Evolutionary conservation across 2,329 filamentous ascomycete genomes (phyloP), one percentile per base, ranked within the genome.

Genomic region (Apiospora phragmitis): DNA sequence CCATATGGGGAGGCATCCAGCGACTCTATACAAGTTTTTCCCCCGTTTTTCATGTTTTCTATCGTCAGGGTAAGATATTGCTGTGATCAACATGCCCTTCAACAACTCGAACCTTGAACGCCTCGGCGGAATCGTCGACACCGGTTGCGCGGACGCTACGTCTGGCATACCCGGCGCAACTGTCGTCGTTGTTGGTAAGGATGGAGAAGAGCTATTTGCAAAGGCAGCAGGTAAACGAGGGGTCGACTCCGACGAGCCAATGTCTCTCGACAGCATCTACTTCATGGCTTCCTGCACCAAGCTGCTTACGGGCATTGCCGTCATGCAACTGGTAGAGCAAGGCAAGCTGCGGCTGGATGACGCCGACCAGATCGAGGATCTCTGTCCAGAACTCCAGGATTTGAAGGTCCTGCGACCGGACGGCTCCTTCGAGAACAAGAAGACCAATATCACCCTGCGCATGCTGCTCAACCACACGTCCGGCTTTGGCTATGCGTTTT

Each of bases 241-340:
- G 0, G 65, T 82, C 6, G 79, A 67, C 0, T 80, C 81, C 2
- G 74, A 81, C 0, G 84, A 89, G 65, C 81, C 85, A 4, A 89
- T 93, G 86, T 85, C 85, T 0, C 79, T 89, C 0, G 89, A 93
- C 49, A 89, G 83, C 11, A 80, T 89, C 0, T 92, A 91, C 76
- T 89, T 85, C 86, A 81, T 90, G 6, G 88, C 88, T 0, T 88
- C 86, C 0, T 88, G 86, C 75, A 89, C 88, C 21, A 90, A 90
- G 78, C 81, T 89, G 81, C 79, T 90, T 16, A 80, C 82, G 0
- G 86, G 82, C 0, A 77, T 89, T 18, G 86, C 87, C 0, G 84
- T 81, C 65, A 88, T 90, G 86, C 88, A 90, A 76, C 83, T 88
- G 0, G 87, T 90, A 1, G 88, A 90, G 75, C 79, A 83, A 68